phyloP scores from a whole-genome alignment of 345 rosid genomes.

The Eucalyptus tenuipes region DNA sequence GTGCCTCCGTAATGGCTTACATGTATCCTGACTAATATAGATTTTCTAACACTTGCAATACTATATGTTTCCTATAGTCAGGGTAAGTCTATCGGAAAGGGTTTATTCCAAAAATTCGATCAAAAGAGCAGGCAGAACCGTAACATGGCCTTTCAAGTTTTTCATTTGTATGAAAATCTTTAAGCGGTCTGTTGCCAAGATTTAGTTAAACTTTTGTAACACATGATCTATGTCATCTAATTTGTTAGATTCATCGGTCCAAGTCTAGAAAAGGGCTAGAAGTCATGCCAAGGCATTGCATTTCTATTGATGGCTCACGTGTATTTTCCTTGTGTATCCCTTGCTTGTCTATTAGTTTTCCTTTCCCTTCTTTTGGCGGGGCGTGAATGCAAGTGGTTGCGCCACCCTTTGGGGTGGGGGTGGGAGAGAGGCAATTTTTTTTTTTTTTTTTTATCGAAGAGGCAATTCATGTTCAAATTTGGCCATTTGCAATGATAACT shows the following conservation, averaged over 20 bases:
- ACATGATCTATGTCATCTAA: neutral
- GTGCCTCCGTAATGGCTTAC: too few relatives aligned
- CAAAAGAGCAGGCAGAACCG: too few relatives aligned
- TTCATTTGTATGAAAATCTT: neutral
- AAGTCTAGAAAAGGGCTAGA: neutral
- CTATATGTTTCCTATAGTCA: too few relatives aligned
- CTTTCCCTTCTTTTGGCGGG: neutral
- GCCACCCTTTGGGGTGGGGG: neutral
- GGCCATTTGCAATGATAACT: constrained; percentile 85
- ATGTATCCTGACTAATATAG: too few relatives aligned
- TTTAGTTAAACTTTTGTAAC: neutral
- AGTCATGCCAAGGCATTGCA: neutral
- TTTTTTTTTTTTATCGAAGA: neutral
- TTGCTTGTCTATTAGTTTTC: neutral
- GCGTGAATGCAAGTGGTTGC: neutral
- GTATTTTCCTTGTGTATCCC: neutral
- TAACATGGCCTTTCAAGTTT: neutral
- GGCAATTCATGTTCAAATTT: constrained; percentile 15
- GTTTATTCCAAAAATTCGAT: too few relatives aligned
- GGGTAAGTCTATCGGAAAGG: too few relatives aligned
- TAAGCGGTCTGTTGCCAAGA: neutral
- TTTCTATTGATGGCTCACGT: neutral
- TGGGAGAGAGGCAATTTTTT: fast-evolving
- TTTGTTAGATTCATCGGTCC: neutral
- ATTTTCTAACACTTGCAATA: too few relatives aligned